Evolutionary conservation across 2,329 filamentous ascomycete species (phyloP).

Genomic region (Fusarium mundagurra): DNA sequence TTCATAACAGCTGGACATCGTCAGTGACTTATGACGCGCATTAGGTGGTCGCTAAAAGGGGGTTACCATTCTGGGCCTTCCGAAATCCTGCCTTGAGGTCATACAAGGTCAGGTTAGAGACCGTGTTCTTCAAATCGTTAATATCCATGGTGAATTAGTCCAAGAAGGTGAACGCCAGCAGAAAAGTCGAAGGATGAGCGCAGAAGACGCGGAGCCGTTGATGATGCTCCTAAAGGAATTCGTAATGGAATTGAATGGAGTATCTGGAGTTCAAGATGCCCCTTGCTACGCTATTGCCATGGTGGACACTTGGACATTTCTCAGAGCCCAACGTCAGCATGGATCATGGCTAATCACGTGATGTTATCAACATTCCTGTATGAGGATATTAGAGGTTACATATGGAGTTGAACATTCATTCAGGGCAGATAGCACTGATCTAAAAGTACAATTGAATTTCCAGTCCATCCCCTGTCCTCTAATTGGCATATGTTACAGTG

Average conservation of each 20-base stretch:
- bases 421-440: background rate
- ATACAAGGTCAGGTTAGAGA: conserved; percentile 92
- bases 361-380: background rate
- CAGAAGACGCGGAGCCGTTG: conserved; percentile 16
- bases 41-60: conserved; percentile 5
- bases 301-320: conserved; percentile 45
- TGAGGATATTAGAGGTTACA: background rate
- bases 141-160: conserved; percentile 75
- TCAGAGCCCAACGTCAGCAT: conserved; percentile 37
- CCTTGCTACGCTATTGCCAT: conserved; percentile 40
- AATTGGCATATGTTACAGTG: background rate
- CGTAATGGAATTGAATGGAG: conserved; percentile 11
- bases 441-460: background rate
- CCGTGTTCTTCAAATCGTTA: conserved; percentile 83
- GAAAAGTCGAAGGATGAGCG: background rate
- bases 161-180: conserved; percentile 27
- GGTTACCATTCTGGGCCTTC: conserved; percentile 93
- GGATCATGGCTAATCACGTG: conserved; percentile 28
- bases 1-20: conserved; percentile 87
- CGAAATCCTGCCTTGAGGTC: conserved; percentile 94
- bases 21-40: conserved; percentile 43
- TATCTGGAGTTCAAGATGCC: conserved; percentile 33
- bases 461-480: background rate
- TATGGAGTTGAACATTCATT: background rate
- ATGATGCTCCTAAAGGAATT: conserved; percentile 19